Base-by-base conservation (phyloP, 805 yeast genomes). In the Teunomyces kruisii region DNA sequence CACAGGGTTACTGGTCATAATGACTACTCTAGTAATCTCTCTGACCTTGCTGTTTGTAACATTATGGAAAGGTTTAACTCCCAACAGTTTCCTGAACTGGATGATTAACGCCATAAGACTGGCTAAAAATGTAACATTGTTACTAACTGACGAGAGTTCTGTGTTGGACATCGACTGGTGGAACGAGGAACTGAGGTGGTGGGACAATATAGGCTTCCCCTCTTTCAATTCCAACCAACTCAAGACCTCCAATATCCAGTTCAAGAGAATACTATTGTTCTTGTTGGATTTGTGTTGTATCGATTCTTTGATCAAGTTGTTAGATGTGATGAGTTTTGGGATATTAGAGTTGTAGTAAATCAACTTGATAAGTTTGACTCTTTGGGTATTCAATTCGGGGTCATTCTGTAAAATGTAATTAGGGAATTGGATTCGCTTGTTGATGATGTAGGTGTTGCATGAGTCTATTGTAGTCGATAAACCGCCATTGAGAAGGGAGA, bases 161-260 rank as follows among this genome's bases (percentile, higher is more conserved):
- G 28, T 22, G 16, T 22, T 35, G 13, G 38, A 13, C 24, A 22
- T 10, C 17, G 17, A 35, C 12, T 35, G 22, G 27, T 35, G 38
- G 14, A 13, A 19, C 15, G 38, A 19, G 4, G 36, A 32, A 15
- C 24, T 10, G 22, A 32, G 36, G 15, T 32, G 24, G 29, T 44
- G 32, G 16, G 32, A 27, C 8, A 39, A 41, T 7, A 29, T 7
- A 39, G 46, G 39, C 40, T 58, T 58, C 4, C 74, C 80, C 48
- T 79, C 84, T 53, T 79, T 79, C 52, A 74, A 70, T 52, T 78
- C 81, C 14, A 79, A 57, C 84, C 84, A 79, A 29, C 77, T 68
- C 14, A 78, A 62, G 2, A 78, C 68, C 42, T 76, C 79, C 26
- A 74, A 64, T 0, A 78, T 75, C 84, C 84, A 79, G 45, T 73